Evolutionary conservation across 257 asterid genomes (phyloP), one percentile per base, ranked within the genome.

Genomic region (Nicotiana noctiflora): DNA sequence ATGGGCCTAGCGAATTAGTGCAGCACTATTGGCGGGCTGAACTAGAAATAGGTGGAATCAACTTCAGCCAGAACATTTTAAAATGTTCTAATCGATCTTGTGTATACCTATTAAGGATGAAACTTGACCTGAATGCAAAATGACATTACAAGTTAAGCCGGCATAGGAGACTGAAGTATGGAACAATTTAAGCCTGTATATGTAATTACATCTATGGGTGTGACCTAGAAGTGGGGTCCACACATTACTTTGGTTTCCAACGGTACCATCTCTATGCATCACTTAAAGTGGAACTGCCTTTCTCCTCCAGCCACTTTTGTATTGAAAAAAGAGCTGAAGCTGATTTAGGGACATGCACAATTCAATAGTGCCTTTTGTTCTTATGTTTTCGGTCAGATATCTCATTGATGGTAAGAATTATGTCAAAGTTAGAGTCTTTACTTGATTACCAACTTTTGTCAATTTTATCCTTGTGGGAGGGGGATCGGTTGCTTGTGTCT

Each of bases 121-220:
- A 77, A 46, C 76, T 86, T 49, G 23, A 74, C 79, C 40, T 49
- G 49, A 74, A 74, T 46, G 49, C 61, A 23, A 44, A 46, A 21
- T 46, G 59, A 13, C 23, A 7, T 23, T 21, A 31, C 21, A 13
- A 46, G 25, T 13, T 44, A 46, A 51, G 59, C 59, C 14, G 23
- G 77, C 40, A 72, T 27, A 63, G 14, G 60, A 19, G 34, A 11
- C 56, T 5, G 23, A 9, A 23, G 27, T 15, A 23, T 21, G 37
- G 59, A 74, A 21, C 79, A 49, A 23, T 46, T 23, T 3, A 6
- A 72, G 31, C 25, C 40, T 72, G 61, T 61, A 72, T 14, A 74
- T 23, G 40, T 49, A 46, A 52, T 37, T 72, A 46, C 37, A 6
- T 46, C 77, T 46, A 72, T 72, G 40, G 46, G n/a, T 72, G 60